Percentiles rank a stretch among this genome's conserved stretches.
Evolutionary conservation across 371 early-diverging fungal species (phyloP).

Genomic region (Actinomucor elegans): DNA sequence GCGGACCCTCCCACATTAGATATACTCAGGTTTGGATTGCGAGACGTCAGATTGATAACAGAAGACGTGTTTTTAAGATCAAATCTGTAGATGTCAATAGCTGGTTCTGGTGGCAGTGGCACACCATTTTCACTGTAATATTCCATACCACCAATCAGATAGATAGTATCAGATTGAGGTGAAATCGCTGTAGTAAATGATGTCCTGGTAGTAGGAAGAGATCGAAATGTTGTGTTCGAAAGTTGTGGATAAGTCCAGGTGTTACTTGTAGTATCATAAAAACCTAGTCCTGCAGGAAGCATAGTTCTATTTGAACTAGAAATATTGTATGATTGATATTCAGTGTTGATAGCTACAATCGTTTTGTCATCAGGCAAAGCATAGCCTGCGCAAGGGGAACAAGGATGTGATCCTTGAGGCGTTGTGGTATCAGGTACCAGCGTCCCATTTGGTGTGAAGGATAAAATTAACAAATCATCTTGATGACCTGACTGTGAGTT

Average conservation of each 20-base stretch:
- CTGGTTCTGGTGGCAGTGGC: no score
- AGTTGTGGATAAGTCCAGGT: not conserved
- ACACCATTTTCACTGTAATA: not conserved
- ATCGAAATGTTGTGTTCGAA: not conserved
- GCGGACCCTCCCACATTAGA: not conserved
- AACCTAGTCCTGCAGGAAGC: not conserved
- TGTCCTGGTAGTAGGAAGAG: not conserved
- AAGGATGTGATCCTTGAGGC: no score
- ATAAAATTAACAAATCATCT: no score
- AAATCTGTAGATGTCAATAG: not conserved
- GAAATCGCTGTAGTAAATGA: not conserved
- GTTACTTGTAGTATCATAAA: not conserved
- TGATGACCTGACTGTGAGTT: no score
- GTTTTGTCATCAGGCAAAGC: not conserved
- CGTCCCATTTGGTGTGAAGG: not conserved
- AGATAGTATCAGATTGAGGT: not conserved
- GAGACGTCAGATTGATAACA: not conserved
- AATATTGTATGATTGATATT: not conserved
- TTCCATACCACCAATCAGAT: not conserved
- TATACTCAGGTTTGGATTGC: not conserved
- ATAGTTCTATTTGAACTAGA: not conserved
- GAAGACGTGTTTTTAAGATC: not conserved
- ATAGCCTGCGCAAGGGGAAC: not conserved
- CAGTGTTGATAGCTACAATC: not conserved
- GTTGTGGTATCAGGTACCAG: no score